phyloP scores from a whole-genome alignment of 2,329 filamentous ascomycete species.

The Apiospora marii region DNA sequence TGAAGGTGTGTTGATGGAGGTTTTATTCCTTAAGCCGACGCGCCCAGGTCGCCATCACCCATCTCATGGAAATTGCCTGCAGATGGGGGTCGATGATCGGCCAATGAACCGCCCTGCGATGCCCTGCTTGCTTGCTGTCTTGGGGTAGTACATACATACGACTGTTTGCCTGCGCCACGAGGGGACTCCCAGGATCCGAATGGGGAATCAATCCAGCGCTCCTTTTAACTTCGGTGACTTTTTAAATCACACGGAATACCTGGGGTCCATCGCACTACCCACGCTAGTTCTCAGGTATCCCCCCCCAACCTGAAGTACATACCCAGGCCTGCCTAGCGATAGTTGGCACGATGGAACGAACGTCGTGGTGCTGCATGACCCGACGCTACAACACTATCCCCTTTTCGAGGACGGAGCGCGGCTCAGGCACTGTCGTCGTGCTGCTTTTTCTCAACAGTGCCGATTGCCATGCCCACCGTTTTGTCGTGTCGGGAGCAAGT shows the following conservation, averaged over 20 bases:
- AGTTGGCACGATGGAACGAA: slow-evolving; percentile 19
- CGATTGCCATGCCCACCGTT: slow-evolving; percentile 6
- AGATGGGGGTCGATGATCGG: slow-evolving; percentile 10
- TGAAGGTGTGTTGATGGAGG: not conserved
- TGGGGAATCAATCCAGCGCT: slow-evolving; percentile 13
- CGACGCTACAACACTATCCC: slow-evolving; percentile 14
- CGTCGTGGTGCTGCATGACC: slow-evolving; percentile 15
- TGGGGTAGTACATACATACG: slow-evolving; percentile 11
- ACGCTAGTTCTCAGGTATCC: slow-evolving; percentile 15
- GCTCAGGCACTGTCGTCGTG: slow-evolving; percentile 8
- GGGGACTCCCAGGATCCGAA: slow-evolving; percentile 13
- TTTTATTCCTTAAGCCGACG: slow-evolving; percentile 11
- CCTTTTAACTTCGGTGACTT: slow-evolving; percentile 12
- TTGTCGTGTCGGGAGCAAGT: not conserved
- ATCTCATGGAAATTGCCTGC: slow-evolving; percentile 18
- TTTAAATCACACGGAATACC: slow-evolving; percentile 18
- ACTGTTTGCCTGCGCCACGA: slow-evolving; percentile 14
- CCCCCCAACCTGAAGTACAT: slow-evolving; percentile 2
- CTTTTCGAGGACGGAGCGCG: slow-evolving; percentile 9
- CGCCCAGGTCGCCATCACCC: slow-evolving; percentile 10
- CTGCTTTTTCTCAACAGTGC: slow-evolving; percentile 6
- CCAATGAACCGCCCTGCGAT: not conserved
- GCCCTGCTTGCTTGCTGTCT: slow-evolving; percentile 2
- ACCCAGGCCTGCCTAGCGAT: not conserved
- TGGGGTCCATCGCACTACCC: slow-evolving; percentile 9